Base-by-base conservation (phyloP, 1,284 basidiomycete species). In the Melampsora americana region DNA sequence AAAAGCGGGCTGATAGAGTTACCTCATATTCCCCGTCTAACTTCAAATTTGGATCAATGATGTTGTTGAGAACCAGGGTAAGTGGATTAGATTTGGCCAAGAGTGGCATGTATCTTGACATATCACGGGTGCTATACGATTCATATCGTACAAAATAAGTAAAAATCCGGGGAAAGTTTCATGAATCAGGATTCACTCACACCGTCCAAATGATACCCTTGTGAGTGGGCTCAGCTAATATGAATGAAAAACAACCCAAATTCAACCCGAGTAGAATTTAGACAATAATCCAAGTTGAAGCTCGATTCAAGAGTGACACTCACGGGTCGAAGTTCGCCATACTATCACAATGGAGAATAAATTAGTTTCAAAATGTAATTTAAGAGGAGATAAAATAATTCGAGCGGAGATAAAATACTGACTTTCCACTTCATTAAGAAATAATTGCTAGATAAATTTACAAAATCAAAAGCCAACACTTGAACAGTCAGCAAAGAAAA, bases 201-300 rank as follows among this genome's bases (percentile, higher is more conserved):
- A 69, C 73, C 14, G 73, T 76, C 73, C 73, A 76, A 62, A 76
- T 64, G 5, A 76, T 53, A 23, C 73, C 73, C 30, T 23, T 69
- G 28, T 48, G 30, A 3, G 44, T 76, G 32, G 73, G 73, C 23
- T 76, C 73, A 23, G 73, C 73, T 74, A 30, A 48, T 39, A 35
- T 42, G 20, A 60, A n/a, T 46, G n/a, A 26, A 1, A 60, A 20
- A n/a, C 53, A n/a, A 42, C 39, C 39, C 39, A 12, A 12, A 42
- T 42, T 42, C 39, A 42, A 42, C 39, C 12, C 39, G 39, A 42
- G 39, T 42, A 42, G 11, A 42, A 5, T 42, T 9, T 5, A 42
- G 39, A 42, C 39, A 42, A 42, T 42, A 3, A 35, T 35, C 35
- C 5, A 12, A 42, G 39, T 7, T 5, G 12, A 12, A 42, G 11